Percentiles rank a stretch among this genome's conserved stretches.
These are phyloP conservation scores for Cyclostephanos invisitatus DNA, from an alignment of 108 stramenopile species.

Conservation along the genomic window DNA sequence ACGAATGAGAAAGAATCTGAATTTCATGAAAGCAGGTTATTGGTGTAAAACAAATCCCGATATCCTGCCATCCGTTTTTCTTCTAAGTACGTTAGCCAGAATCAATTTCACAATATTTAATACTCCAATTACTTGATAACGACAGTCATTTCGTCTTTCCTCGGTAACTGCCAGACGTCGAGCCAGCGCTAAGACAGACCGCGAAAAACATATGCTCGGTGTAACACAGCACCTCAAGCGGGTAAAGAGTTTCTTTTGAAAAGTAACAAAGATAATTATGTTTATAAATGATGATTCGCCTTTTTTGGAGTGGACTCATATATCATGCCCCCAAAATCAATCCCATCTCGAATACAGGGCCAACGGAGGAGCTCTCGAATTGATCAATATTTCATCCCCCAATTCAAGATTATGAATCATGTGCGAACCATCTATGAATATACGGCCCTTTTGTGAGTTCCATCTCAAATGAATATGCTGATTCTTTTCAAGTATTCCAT, in stretches of 20 bases:
- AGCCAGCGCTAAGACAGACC: too few relatives aligned
- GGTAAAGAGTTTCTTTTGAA: too few relatives aligned
- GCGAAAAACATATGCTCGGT: too few relatives aligned
- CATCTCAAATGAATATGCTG: conserved; percentile 90
- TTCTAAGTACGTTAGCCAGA: too few relatives aligned
- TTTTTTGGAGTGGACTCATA: not conserved
- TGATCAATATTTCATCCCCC: conserved; percentile 92
- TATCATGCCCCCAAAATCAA: conserved; percentile 7
- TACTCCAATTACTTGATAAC: too few relatives aligned
- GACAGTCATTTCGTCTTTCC: too few relatives aligned
- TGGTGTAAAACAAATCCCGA: not conserved
- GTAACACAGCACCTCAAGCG: too few relatives aligned
- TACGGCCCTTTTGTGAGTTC: conserved; percentile 88
- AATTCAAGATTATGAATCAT: conserved; percentile 88
- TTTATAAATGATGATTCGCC: too few relatives aligned
- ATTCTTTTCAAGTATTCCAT: conserved; percentile 71
- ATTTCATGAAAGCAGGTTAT: not conserved
- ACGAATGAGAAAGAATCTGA: not conserved
- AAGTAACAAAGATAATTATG: too few relatives aligned
- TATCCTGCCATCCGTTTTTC: not conserved
- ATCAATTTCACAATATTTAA: too few relatives aligned
- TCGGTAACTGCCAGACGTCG: too few relatives aligned
- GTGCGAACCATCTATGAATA: conserved; percentile 90
- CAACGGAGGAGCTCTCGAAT: conserved; percentile 84
- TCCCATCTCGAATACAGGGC: conserved; percentile 58